Base-by-base conservation (phyloP, 169 alveolate species). In the Eimeria acervulina region DNA sequence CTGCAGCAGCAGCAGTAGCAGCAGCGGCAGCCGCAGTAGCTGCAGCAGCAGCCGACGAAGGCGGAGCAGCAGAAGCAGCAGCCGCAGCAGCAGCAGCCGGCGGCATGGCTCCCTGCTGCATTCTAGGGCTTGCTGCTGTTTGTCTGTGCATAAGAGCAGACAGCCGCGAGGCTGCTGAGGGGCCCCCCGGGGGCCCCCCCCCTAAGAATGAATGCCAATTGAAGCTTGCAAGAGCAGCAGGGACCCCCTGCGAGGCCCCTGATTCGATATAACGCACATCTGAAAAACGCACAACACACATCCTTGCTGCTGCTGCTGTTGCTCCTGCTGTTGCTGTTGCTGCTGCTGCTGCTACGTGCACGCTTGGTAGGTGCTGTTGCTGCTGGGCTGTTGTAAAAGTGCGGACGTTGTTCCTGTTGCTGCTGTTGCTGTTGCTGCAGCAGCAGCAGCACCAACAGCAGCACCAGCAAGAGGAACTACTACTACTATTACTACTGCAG, bases 101-200 rank as follows among this genome's bases (percentile, higher is more conserved):
- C 7, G 84, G 26, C 28, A 4, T 38, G 6, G 84, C 28, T 15
- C 33, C 61, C 28, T 76, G 87, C 87, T 76, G 87, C 33, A 7
- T 33, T 33, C 87, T 76, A 7, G 87, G 87, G 33, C 63, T 76
- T 38, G 87, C 87, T 38, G 87, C 87, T 23, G 87, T 76, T 33
- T 76, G 87, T 44, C 87, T 26, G n/a, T 76, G 87, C 87, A 76
- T 42, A 3, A 76, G 31, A 31, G 87, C 55, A 33, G 87, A 12
- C 17, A 76, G 51, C 6, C 87, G 87, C 12, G 87, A 76, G 8
- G 63, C 47, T 17, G 59, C 87, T 17, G 61, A 40, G 87, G 87
- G 87, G 33, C 63, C 87, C 87, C 87, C 87, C 33, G 87, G 19
- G 13, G 87, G 17, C 4, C 87, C 87, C 84, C 84, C 84, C n/a